Evolutionary conservation across 2,329 filamentous ascomycete species (phyloP).

Genomic region (Chrysosporium queenslandicum): DNA sequence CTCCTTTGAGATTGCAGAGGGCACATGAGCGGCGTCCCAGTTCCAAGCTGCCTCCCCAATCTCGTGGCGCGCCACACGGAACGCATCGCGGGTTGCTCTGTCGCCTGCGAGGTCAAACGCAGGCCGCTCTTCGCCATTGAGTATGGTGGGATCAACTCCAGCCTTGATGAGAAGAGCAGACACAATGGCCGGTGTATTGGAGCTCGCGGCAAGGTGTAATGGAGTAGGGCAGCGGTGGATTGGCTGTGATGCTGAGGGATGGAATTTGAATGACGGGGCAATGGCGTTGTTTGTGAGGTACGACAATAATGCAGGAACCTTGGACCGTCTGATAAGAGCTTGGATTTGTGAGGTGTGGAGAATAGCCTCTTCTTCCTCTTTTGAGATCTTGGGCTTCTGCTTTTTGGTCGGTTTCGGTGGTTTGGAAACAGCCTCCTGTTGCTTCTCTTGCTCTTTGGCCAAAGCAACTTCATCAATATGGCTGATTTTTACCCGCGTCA

Average conservation of each 20-base stretch:
- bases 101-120: conserved; percentile 83
- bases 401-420: conserved; percentile 29
- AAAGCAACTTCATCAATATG: conserved; percentile 61
- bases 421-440: conserved; percentile 33
- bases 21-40: conserved; percentile 69
- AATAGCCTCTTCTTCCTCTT: conserved; percentile 71
- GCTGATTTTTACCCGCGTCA: conserved; percentile 78
- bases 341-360: conserved; percentile 85
- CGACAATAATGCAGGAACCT: conserved; percentile 72
- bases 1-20: conserved; percentile 56
- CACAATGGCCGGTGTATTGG: conserved; percentile 70
- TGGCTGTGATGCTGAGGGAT: conserved; percentile 54
- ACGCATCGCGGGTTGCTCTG: conserved; percentile 75
- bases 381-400: conserved; percentile 53
- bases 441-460: conserved; percentile 41
- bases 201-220: conserved; percentile 74
- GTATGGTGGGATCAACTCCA: conserved; percentile 60
- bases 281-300: conserved; percentile 73
- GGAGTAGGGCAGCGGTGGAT: conserved; percentile 74
- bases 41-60: conserved; percentile 66
- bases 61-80: conserved; percentile 74
- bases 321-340: conserved; percentile 77
- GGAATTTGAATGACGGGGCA: conserved; percentile 62
- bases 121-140: conserved; percentile 68
- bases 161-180: conserved; percentile 64